Evolutionary conservation across 441 rosid species (phyloP).

Genomic region (Erodium moschatum): DNA sequence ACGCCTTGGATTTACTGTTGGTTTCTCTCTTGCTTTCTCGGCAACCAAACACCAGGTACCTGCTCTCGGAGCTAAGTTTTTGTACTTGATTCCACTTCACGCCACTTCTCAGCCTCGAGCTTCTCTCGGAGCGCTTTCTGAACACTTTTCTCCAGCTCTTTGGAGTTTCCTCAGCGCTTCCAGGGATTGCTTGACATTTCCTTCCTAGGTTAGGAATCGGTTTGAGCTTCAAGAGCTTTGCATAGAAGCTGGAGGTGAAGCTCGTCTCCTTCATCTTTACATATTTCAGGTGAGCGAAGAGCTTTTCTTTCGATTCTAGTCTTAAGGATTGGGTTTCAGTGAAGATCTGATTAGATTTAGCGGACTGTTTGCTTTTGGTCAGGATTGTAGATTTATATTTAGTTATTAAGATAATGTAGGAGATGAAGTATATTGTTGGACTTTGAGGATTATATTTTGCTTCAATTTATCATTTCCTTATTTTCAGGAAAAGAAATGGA

Average conservation of each 20-base stretch:
- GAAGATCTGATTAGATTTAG: slow-evolving; percentile 34
- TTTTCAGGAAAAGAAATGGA: background rate
- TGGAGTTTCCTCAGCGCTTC: slow-evolving; percentile 3
- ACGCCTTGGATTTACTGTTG: slow-evolving; percentile 21
- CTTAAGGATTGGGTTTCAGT: slow-evolving; percentile 9
- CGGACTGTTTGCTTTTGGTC: slow-evolving; percentile 12
- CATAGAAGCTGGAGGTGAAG: background rate
- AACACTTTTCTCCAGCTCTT: background rate
- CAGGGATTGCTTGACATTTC: background rate
- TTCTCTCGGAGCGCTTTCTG: background rate
- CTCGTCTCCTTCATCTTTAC: background rate
- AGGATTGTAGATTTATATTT: slow-evolving; percentile 3
- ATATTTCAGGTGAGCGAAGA: slow-evolving; percentile 2
- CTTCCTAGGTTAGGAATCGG: background rate
- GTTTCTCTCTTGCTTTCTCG: slow-evolving; percentile 22
- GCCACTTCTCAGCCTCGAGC: background rate
- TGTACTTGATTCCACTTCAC: background rate
- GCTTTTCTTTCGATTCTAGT: background rate
- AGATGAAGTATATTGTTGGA: slow-evolving; percentile 9
- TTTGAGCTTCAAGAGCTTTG: background rate
- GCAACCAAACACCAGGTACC: slow-evolving; percentile 26
- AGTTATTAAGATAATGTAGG: slow-evolving; percentile 16
- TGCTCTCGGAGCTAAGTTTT: background rate
- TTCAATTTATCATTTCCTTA: background rate
- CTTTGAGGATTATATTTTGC: background rate